These are phyloP conservation scores for Trichoderma sp. DNA, from an alignment of 2,329 filamentous ascomycete genomes.

Conservation along the genomic window DNA sequence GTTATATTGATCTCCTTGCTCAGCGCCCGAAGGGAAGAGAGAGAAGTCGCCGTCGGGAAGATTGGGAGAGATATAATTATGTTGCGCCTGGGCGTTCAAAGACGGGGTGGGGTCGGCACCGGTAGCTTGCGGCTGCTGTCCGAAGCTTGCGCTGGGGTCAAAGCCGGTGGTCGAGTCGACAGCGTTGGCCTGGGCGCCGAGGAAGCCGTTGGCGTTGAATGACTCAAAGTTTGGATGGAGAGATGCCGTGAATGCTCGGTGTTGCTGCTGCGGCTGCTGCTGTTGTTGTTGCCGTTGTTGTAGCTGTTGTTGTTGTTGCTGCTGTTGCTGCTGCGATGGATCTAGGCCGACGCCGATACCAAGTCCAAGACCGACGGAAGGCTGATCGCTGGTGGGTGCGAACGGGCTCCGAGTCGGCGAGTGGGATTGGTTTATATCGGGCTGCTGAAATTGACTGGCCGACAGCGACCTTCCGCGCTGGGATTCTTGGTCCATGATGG, in stretches of 20 bases:
- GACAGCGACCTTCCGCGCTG: conserved; percentile 62
- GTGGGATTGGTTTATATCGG: conserved; percentile 69
- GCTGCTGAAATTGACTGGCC: conserved; percentile 53
- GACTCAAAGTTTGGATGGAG: conserved; percentile 45
- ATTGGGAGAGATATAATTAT: conserved; percentile 52
- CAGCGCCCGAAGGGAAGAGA: conserved; percentile 60
- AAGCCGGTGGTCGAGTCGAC: conserved; percentile 43
- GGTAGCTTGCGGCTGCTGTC: conserved; percentile 44
- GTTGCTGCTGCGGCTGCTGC: conserved; percentile 38
- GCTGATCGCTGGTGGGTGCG: conserved; percentile 44
- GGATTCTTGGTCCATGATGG: conserved; percentile 47
- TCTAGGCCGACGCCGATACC: conserved; percentile 56
- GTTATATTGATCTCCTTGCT: conserved; percentile 59
- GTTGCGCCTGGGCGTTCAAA: conserved; percentile 47
- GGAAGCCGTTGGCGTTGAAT: conserved; percentile 51
- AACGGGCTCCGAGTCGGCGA: conserved; percentile 63
- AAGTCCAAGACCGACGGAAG: conserved; percentile 44
- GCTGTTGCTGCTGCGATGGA: conserved; percentile 36
- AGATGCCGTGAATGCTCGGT: conserved; percentile 36
- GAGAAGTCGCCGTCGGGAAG: conserved; percentile 62
- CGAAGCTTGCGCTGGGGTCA: conserved; percentile 47
- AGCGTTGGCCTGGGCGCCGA: conserved; percentile 48
- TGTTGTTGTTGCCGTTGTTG: conserved; percentile 38
- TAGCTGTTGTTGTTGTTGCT: conserved; percentile 45
- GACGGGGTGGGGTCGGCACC: conserved; percentile 42